These are phyloP conservation scores for Lachnellula cervina DNA, from an alignment of 2,329 filamentous ascomycete genomes.

Conservation along the genomic window DNA sequence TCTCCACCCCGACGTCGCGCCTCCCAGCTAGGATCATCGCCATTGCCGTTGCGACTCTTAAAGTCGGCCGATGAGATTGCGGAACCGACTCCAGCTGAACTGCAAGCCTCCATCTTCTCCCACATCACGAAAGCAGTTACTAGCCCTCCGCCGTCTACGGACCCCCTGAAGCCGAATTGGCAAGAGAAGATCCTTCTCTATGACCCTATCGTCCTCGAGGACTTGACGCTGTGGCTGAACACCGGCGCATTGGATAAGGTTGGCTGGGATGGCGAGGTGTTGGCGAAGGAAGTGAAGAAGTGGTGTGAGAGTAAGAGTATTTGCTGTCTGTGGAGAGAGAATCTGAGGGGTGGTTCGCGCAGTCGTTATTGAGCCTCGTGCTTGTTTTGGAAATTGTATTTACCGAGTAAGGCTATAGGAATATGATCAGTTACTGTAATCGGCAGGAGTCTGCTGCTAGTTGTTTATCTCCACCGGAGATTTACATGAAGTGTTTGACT, in stretches of 20 bases:
- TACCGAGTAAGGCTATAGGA: neutral
- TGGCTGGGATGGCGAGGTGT: constrained; percentile 62
- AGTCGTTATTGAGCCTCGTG: constrained; percentile 22
- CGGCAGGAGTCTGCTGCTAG: neutral
- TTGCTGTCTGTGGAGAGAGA: constrained; percentile 66
- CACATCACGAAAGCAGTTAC: constrained; percentile 53
- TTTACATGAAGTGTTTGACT: neutral
- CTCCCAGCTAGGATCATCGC: constrained; percentile 17
- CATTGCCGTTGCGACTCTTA: constrained; percentile 13
- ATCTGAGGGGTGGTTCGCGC: constrained; percentile 24
- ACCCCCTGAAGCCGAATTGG: constrained; percentile 61
- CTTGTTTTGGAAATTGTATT: neutral
- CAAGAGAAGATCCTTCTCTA: constrained; percentile 92
- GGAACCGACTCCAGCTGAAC: constrained; percentile 31
- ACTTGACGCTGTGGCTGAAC: constrained; percentile 80
- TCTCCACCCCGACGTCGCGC: constrained; percentile 24
- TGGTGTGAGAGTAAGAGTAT: constrained; percentile 89
- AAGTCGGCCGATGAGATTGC: constrained; percentile 1
- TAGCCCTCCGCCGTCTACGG: constrained; percentile 44
- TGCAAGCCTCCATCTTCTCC: constrained; percentile 44
- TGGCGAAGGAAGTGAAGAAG: constrained; percentile 64
- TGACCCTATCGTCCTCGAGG: constrained; percentile 84
- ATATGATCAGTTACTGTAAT: neutral
- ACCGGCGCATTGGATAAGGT: constrained; percentile 57
- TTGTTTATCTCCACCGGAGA: neutral